Conservation (phyloP, 768 basidiomycete genomes). For the Amanita rimosa region DNA sequence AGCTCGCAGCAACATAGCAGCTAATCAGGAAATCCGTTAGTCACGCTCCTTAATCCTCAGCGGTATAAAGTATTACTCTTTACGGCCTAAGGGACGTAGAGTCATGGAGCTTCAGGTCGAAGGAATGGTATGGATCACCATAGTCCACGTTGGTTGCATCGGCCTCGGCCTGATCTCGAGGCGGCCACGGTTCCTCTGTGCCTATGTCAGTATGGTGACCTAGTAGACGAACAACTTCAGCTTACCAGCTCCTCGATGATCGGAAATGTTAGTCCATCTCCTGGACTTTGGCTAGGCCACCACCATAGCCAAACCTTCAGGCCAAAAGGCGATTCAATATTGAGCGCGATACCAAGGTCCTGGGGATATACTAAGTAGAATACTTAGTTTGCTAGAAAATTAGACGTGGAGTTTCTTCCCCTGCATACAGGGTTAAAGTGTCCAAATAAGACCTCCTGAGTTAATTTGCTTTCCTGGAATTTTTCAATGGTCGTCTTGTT, state of each 20-base stretch:
- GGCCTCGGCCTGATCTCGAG: background rate
- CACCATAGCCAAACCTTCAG: constrained; percentile 71
- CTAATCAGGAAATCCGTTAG: too few species aligned
- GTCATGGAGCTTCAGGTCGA: background rate
- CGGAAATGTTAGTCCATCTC: constrained; percentile 69
- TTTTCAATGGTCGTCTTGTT: constrained; percentile 96
- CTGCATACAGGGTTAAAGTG: constrained; percentile 1
- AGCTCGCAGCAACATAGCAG: too few species aligned
- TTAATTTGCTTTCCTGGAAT: constrained; percentile 94
- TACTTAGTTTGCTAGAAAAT: constrained; percentile 8
- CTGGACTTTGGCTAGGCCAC: constrained; percentile 59
- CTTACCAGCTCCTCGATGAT: constrained; percentile 69
- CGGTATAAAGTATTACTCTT: background rate
- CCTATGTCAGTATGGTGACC: background rate
- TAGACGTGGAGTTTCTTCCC: constrained; percentile 69
- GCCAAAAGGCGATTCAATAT: constrained; percentile 76
- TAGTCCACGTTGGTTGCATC: background rate
- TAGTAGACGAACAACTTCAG: constrained; percentile 33
- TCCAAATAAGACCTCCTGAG: constrained; percentile 24
- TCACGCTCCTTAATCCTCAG: too few species aligned
- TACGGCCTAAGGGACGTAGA: background rate
- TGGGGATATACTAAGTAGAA: constrained; percentile 19
- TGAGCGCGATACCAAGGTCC: constrained; percentile 70
- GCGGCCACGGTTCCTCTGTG: constrained; percentile 5
- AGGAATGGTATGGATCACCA: background rate